Evolutionary conservation across 345 rosid species (phyloP), one percentile per base, ranked within the genome.

Genomic region (Eucalyptus curtisii): DNA sequence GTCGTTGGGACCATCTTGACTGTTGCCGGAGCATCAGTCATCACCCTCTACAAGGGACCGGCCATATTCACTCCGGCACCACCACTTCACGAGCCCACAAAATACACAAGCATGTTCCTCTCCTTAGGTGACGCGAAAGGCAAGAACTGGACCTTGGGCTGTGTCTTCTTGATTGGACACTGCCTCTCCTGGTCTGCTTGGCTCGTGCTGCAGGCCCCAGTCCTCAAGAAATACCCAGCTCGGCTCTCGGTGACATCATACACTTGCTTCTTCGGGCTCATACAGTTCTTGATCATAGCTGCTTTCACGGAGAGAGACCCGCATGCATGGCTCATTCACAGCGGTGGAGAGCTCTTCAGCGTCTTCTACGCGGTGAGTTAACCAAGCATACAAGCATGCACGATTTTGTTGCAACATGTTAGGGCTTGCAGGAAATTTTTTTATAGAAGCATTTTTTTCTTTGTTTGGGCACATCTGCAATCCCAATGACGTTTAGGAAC

Each of bases 21-120:
- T 64, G 98, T 98, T 37, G 97, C 96, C 10, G 99, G 99, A 61
- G 99, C 99, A 37, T 93, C 99, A 1, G 97, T 98, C 40, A 98
- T 98, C 87, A 98, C 99, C 45, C 93, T 98, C 64, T 98, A 95
- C 95, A 94, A 96, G 85, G 99, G 99, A 33, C 99, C 99, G 6
- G 90, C 95, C 27, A 90, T 97, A 82, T 96, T 95, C 92, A 90
- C 92, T 92, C 99, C 98, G 12, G 88, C 90, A 8, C 93, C 93
- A 47, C 92, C 90, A 15, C 95, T 92, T 40, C 90, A 93, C 76
- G 55, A 91, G 91, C 80, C 90, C 91, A 5, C 88, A 90, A 17
- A 88, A 57, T 68, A 86, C 27, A 37, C 79, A 33, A 40, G 64
- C 87, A 47, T 88, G 57, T 45, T 92, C 37, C 90, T 88, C 5